Evolutionary conservation across 2,329 filamentous ascomycete species (phyloP).

Genomic region (Aspergillus transmontanensis): DNA sequence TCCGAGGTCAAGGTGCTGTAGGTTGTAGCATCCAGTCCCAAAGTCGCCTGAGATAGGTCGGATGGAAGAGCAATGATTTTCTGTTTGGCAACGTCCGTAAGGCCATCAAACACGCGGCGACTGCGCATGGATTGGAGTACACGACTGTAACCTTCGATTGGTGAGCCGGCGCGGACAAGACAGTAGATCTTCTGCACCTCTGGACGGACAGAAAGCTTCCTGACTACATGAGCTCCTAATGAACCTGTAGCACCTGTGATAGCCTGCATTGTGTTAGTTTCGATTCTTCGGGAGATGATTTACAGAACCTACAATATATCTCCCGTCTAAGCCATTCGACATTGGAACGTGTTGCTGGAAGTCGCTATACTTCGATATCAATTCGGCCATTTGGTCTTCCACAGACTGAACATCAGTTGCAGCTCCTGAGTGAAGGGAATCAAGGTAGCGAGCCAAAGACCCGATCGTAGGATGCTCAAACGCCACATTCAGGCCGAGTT

Average conservation of each 20-base stretch:
- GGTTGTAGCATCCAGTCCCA: slow-evolving; percentile 51
- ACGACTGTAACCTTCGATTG: slow-evolving; percentile 46
- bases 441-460: slow-evolving; percentile 49
- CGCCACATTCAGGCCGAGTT: slow-evolving; percentile 58
- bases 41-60: slow-evolving; percentile 48
- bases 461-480: slow-evolving; percentile 59
- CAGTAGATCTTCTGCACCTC: slow-evolving; percentile 56
- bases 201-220: slow-evolving; percentile 41
- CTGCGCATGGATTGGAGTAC: slow-evolving; percentile 47
- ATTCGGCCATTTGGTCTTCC: slow-evolving; percentile 46
- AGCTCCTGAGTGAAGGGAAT: slow-evolving; percentile 42
- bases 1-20: slow-evolving; percentile 47
- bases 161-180: slow-evolving; percentile 54
- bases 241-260: slow-evolving; percentile 69
- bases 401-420: slow-evolving; percentile 33
- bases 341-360: slow-evolving; percentile 32
- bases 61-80: slow-evolving; percentile 54
- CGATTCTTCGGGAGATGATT: neutral
- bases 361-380: slow-evolving; percentile 51
- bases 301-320: slow-evolving; percentile 26
- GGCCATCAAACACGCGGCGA: slow-evolving; percentile 35
- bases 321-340: slow-evolving; percentile 20
- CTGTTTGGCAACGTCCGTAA: slow-evolving; percentile 19
- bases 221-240: slow-evolving; percentile 62
- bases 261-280: slow-evolving; percentile 31